These are phyloP conservation scores for Kodamaea fungicola DNA, from an alignment of 1,139 yeast species.

Conservation along the genomic window DNA sequence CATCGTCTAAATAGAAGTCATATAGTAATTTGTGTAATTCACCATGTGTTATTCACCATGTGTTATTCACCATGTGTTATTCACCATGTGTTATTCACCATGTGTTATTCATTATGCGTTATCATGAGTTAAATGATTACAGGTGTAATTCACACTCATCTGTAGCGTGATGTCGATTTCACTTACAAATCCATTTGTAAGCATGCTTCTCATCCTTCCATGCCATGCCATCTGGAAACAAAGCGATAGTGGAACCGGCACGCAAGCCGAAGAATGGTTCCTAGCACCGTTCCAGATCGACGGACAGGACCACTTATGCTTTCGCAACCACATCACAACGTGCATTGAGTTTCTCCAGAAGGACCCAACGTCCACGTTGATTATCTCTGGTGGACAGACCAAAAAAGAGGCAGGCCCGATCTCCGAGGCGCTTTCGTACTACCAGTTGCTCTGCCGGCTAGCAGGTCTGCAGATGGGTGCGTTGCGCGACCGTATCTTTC, in stretches of 20 bases:
- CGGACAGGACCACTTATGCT: constrained; percentile 64
- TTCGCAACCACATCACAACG: constrained; percentile 56
- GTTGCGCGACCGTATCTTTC: constrained; percentile 24
- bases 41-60: too few relatives aligned
- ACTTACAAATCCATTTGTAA: too few relatives aligned
- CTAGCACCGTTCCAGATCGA: constrained; percentile 65
- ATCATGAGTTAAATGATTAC: too few relatives aligned
- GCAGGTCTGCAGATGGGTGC: constrained; percentile 6
- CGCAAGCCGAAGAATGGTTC: constrained; percentile 51
- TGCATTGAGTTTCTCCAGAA: constrained; percentile 32
- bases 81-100: too few relatives aligned
- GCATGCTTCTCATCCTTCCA: constrained; percentile 46
- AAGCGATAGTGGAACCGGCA: constrained; percentile 30
- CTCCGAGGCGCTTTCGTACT: constrained; percentile 64
- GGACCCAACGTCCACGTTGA: constrained; percentile 30
- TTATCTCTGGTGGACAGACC: constrained; percentile 77
- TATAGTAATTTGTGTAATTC: too few relatives aligned
- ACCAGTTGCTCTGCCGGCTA: constrained; percentile 25
- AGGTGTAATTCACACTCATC: too few relatives aligned
- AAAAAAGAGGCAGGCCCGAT: constrained; percentile 48
- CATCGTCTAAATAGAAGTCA: too few relatives aligned
- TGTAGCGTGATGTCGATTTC: too few relatives aligned
- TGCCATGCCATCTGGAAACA: constrained; percentile 66
- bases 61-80: too few relatives aligned
- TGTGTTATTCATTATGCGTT: too few relatives aligned